Percentiles rank a stretch among this genome's conserved stretches.
These are phyloP conservation scores for Karstenula rhodostoma DNA, from an alignment of 2,329 filamentous ascomycete species.

Conservation along the genomic window DNA sequence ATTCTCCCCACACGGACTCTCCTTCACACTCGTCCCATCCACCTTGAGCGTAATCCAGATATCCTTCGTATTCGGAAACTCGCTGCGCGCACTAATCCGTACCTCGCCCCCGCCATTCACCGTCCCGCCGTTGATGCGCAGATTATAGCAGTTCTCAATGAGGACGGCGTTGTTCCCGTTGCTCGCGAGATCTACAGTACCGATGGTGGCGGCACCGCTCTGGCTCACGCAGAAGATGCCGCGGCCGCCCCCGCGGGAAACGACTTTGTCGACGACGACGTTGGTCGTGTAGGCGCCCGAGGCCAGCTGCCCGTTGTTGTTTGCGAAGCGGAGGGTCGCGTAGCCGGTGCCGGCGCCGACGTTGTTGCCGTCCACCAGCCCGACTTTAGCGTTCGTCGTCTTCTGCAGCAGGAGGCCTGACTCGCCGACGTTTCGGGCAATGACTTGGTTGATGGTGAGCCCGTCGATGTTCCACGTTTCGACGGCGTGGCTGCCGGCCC, in stretches of 20 bases:
- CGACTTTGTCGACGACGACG: constrained; percentile 61
- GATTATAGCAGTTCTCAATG: constrained; percentile 68
- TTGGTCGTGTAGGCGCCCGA: constrained; percentile 62
- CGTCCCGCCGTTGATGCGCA: constrained; percentile 60
- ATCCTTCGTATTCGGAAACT: constrained; percentile 64
- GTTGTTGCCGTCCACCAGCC: constrained; percentile 65
- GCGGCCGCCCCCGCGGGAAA: constrained; percentile 64
- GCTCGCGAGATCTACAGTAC: constrained; percentile 58
- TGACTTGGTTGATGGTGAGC: constrained; percentile 60
- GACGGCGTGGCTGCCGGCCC: constrained; percentile 64
- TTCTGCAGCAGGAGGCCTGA: constrained; percentile 65
- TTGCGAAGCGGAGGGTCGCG: constrained; percentile 65
- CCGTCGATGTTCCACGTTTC: constrained; percentile 69
- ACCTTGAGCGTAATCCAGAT: constrained; percentile 61
- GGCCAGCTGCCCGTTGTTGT: constrained; percentile 61
- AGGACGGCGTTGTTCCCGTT: constrained; percentile 66
- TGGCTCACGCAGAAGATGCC: constrained; percentile 66
- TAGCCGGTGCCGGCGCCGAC: constrained; percentile 63
- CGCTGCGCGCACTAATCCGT: constrained; percentile 59
- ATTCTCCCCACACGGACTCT: constrained; percentile 64
- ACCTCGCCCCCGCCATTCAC: constrained; percentile 66
- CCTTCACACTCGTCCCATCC: constrained; percentile 60
- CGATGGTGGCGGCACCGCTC: constrained; percentile 63
- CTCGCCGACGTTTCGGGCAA: constrained; percentile 64
- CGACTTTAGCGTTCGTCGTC: constrained; percentile 61